Percentiles rank a stretch among this genome's conserved stretches.
Conservation (phyloP, 1,139 yeast species). For the Saccharomyces pastorianus region DNA sequence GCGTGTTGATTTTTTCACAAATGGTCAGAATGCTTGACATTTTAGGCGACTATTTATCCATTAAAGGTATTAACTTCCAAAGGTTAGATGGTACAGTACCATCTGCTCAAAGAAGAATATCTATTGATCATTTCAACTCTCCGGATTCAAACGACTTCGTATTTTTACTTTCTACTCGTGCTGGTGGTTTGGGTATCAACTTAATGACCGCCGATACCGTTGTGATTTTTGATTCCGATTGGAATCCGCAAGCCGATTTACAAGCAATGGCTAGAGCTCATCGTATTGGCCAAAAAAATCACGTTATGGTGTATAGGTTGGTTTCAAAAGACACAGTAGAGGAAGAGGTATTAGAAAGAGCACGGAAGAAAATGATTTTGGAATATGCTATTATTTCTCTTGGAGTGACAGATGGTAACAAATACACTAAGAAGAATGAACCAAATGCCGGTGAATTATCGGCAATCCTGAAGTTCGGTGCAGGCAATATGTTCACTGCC, state of each 20-base stretch:
- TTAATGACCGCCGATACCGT: conserved; percentile 99
- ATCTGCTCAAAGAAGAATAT: conserved; percentile 83
- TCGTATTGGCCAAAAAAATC: conserved; percentile 96
- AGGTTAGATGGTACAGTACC: conserved; percentile 96
- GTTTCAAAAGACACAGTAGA: conserved; percentile 96
- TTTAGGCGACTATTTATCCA: conserved; percentile 82
- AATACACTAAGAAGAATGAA: conserved; percentile 48
- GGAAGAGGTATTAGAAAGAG: conserved; percentile 93
- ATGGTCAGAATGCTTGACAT: conserved; percentile 97
- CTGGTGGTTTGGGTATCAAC: conserved; percentile 97
- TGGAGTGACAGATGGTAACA: conserved; percentile 73
- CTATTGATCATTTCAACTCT: conserved; percentile 94
- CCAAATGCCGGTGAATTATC: conserved; percentile 81
- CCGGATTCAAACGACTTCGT: conserved; percentile 90
- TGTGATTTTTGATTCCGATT: conserved; percentile 92
- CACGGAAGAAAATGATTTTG: conserved; percentile 93
- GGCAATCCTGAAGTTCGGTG: conserved; percentile 94
- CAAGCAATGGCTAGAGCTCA: conserved; percentile 99
- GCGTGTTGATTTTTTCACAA: conserved; percentile 90
- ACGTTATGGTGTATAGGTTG: conserved; percentile 92
- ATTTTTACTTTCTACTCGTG: conserved; percentile 86
- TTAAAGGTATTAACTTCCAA: conserved; percentile 87
- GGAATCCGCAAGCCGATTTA: conserved; percentile 98
- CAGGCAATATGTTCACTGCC: conserved; percentile 95
- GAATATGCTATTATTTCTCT: conserved; percentile 95